Evolutionary conservation across 495 filamentous ascomycete species (phyloP).

Genomic region (Penicillium odoratum): DNA sequence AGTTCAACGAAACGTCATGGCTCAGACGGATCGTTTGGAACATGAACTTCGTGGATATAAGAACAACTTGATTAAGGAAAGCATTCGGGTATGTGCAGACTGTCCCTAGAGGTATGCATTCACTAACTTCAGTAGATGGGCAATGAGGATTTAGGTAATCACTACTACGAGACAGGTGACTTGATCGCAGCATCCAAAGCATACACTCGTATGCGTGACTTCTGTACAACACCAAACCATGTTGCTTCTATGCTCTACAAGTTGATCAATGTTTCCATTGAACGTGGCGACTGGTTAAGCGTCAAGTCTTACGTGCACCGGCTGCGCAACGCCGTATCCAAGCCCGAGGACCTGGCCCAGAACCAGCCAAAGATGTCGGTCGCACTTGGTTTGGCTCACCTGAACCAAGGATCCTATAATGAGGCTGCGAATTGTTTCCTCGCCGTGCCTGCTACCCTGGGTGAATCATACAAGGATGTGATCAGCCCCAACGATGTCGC

Average conservation of each 20-base stretch:
- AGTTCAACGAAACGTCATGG: constrained; percentile 60
- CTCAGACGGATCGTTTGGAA: constrained; percentile 71
- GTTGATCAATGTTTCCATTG: constrained; percentile 64
- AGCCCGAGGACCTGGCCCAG: constrained; percentile 62
- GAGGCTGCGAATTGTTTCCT: constrained; percentile 78
- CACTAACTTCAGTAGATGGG: constrained; percentile 58
- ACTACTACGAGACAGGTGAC: constrained; percentile 66
- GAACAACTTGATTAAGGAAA: constrained; percentile 97
- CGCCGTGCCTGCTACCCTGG: constrained; percentile 49
- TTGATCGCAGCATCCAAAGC: constrained; percentile 61
- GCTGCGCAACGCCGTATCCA: constrained; percentile 54
- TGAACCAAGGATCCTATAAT: constrained; percentile 63
- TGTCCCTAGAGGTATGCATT: background rate
- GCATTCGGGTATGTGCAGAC: constrained; percentile 71
- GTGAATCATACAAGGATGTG: constrained; percentile 66
- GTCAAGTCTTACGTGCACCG: constrained; percentile 69
- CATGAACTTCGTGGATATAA: constrained; percentile 89
- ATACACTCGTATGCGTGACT: constrained; percentile 73
- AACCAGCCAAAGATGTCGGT: constrained; percentile 64
- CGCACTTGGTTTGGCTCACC: constrained; percentile 66
- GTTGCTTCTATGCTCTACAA: constrained; percentile 70
- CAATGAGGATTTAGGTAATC: constrained; percentile 70
- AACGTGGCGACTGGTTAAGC: constrained; percentile 65
- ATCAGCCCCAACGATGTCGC: constrained; percentile 86
- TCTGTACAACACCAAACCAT: constrained; percentile 68